Conservation (phyloP, 140 eudicot genomes). For the Cichorium intybus region DNA sequence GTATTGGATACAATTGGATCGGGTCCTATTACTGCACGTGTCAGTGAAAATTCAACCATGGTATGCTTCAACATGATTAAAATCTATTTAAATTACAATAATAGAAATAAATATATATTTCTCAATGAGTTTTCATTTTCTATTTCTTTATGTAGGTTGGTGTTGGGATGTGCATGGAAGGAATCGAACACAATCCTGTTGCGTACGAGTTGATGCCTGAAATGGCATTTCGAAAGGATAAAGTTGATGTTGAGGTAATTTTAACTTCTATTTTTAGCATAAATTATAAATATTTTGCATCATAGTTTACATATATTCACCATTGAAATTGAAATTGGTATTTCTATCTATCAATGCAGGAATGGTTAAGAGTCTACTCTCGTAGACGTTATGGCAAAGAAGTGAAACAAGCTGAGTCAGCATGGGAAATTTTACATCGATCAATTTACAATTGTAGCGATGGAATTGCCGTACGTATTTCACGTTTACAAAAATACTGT, state of each 20-base stretch:
- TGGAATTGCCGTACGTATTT: constrained; percentile 77
- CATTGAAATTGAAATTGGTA: neutral
- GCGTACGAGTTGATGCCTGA: constrained; percentile 93
- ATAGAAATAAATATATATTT: neutral
- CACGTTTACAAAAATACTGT: neutral
- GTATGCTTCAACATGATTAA: constrained; percentile 32
- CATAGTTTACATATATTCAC: neutral
- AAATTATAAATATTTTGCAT: neutral
- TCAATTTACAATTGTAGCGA: constrained; percentile 83
- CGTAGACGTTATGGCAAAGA: constrained; percentile 84
- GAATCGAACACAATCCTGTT: constrained; percentile 94
- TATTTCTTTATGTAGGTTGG: constrained; percentile 56
- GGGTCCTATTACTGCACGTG: constrained; percentile 85
- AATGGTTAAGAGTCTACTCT: constrained; percentile 80
- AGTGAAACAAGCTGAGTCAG: constrained; percentile 56
- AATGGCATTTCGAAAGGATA: constrained; percentile 87
- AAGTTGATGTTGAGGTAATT: constrained; percentile 61
- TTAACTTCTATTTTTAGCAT: neutral
- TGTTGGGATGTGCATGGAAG: constrained; percentile 99
- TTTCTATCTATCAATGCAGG: constrained; percentile 51
- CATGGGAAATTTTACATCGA: constrained; percentile 86
- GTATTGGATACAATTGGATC: constrained; percentile 77
- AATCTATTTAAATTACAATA: neutral
- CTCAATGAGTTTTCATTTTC: neutral
- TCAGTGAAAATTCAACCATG: constrained; percentile 89